phyloP scores from a whole-genome alignment of 148 eudicot species.

The Tetragonia tetragonoides region DNA sequence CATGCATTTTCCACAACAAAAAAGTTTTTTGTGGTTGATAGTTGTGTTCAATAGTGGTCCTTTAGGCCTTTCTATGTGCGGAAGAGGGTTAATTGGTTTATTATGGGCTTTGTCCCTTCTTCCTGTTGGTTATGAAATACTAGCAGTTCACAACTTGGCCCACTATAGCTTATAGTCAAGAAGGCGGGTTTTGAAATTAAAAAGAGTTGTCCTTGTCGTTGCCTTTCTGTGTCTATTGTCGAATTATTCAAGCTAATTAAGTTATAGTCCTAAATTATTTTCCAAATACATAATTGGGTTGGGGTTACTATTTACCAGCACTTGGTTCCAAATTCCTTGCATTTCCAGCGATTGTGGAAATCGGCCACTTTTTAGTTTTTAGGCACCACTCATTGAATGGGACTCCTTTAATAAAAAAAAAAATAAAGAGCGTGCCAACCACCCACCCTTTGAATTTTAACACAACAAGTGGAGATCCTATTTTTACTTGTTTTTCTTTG shows the following conservation, averaged over 20 bases:
- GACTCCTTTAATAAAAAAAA: not conserved
- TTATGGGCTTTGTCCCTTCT: too few relatives aligned
- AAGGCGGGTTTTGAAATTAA: not conserved
- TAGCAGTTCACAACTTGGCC: too few relatives aligned
- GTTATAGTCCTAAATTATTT: not conserved
- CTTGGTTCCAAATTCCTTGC: conserved; percentile 20
- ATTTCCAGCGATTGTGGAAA: conserved; percentile 15
- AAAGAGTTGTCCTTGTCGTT: not conserved
- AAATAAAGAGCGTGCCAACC: conserved; percentile 1
- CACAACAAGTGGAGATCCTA: not conserved
- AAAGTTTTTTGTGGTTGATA: too few relatives aligned
- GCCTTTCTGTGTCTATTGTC: not conserved
- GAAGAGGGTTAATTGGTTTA: too few relatives aligned
- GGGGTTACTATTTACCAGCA: not conserved
- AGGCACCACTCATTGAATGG: not conserved
- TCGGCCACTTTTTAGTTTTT: conserved; percentile 16
- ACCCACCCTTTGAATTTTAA: not conserved
- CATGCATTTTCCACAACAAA: too few relatives aligned
- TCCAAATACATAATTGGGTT: not conserved
- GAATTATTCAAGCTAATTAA: too few relatives aligned
- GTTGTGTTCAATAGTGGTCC: conserved; percentile 2
- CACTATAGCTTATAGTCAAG: too few relatives aligned
- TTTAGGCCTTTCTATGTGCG: not conserved
- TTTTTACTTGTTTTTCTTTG: conserved; percentile 1
- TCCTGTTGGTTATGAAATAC: too few relatives aligned